Conservation (phyloP, 208 protist genomes). For the Leishmania tarentolae region DNA sequence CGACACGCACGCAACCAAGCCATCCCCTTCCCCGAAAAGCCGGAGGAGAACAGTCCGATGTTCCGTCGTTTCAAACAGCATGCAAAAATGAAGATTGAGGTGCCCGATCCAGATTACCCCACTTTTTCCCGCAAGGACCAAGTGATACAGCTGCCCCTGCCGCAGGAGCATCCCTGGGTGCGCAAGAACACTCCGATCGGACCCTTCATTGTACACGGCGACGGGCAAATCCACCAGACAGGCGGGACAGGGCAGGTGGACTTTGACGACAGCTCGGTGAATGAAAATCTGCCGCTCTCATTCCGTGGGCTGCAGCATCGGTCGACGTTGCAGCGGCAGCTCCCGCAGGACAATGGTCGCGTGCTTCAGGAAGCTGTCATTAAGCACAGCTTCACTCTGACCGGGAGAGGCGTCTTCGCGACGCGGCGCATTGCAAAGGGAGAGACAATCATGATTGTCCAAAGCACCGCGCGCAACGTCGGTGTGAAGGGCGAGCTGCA, state of each 20-base stretch:
- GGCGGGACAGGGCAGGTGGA: slow-evolving; percentile 84
- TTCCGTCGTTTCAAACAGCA: slow-evolving; percentile 77
- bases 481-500: slow-evolving; percentile 78
- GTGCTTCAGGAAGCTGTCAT: slow-evolving; percentile 72
- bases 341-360: slow-evolving; percentile 78
- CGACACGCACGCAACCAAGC: slow-evolving; percentile 52
- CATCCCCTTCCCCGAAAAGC: slow-evolving; percentile 66
- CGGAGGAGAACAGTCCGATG: slow-evolving; percentile 56
- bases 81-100: slow-evolving; percentile 50
- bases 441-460: slow-evolving; percentile 86
- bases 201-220: slow-evolving; percentile 77
- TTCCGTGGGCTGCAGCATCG: slow-evolving; percentile 79
- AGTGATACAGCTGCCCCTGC: slow-evolving; percentile 53
- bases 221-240: slow-evolving; percentile 69
- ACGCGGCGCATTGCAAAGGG: slow-evolving; percentile 68
- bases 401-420: slow-evolving; percentile 85
- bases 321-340: slow-evolving; percentile 48
- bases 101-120: slow-evolving; percentile 55
- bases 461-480: slow-evolving; percentile 73
- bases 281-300: slow-evolving; percentile 33
- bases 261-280: slow-evolving; percentile 57
- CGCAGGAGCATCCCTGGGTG: slow-evolving; percentile 78
- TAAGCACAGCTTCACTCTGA: slow-evolving; percentile 77
- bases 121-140: slow-evolving; percentile 60
- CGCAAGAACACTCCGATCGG: slow-evolving; percentile 68